Conservation (phyloP, 1,284 basidiomycete species). For the Pterulicium gracile region DNA sequence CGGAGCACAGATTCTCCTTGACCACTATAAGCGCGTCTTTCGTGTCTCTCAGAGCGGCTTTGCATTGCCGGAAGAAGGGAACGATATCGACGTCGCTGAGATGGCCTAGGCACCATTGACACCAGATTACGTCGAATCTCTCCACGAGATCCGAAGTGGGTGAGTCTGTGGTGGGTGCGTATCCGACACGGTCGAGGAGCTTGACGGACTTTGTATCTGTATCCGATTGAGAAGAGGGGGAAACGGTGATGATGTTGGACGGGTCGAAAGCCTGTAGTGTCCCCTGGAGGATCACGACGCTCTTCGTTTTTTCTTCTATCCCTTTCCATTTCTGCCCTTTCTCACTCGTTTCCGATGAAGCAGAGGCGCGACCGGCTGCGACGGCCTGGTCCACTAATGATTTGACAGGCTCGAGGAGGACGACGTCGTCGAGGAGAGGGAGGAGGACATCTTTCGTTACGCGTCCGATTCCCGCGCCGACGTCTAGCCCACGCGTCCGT, state of each 20-base stretch:
- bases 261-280: slow-evolving; percentile 77
- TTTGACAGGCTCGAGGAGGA: slow-evolving; percentile 79
- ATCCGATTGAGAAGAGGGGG: slow-evolving; percentile 20
- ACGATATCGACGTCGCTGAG: slow-evolving; percentile 71
- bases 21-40: slow-evolving; percentile 62
- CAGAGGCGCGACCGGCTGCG: slow-evolving; percentile 32
- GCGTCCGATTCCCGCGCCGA: slow-evolving; percentile 86
- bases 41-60: slow-evolving; percentile 40
- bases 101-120: slow-evolving; percentile 94
- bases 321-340: slow-evolving; percentile 48
- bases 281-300: slow-evolving; percentile 72
- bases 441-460: slow-evolving; percentile 81
- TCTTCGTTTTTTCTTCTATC: slow-evolving; percentile 50
- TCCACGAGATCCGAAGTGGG: slow-evolving; percentile 29
- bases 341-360: slow-evolving; percentile 12
- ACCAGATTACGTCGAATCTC: slow-evolving; percentile 80
- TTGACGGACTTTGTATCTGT: slow-evolving; percentile 15
- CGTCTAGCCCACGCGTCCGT: slow-evolving; percentile 72
- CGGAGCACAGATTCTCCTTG: slow-evolving; percentile 84
- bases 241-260: slow-evolving; percentile 24
- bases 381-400: slow-evolving; percentile 69
- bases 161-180: slow-evolving; percentile 25
- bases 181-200: slow-evolving; percentile 49
- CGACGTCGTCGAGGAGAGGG: slow-evolving; percentile 75
- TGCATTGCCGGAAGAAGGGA: slow-evolving; percentile 58